Evolutionary conservation across 495 filamentous ascomycete genomes (phyloP).

Genomic region (Podospora pseudopauciseta): DNA sequence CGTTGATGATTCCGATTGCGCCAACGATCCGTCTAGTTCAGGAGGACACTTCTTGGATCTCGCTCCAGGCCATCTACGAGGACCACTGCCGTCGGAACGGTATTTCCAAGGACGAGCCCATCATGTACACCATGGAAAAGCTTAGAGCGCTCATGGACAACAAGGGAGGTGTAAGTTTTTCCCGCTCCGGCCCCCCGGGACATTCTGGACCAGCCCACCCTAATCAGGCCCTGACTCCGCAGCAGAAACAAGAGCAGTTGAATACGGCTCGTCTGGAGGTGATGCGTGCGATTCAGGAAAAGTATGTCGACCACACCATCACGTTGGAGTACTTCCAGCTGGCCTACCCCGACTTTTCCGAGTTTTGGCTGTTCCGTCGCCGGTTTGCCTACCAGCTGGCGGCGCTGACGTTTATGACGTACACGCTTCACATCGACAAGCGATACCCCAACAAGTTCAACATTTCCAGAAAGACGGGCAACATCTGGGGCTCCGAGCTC

Average conservation of each 20-base stretch:
- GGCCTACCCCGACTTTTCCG: constrained; percentile 81
- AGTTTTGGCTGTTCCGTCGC: constrained; percentile 97
- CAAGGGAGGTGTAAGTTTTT: constrained; percentile 57
- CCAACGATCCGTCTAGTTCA: constrained; percentile 91
- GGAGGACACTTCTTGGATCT: constrained; percentile 92
- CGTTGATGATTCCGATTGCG: constrained; percentile 88
- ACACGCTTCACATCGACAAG: constrained; percentile 90
- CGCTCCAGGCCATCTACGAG: constrained; percentile 89
- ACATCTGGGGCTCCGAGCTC: constrained; percentile 94
- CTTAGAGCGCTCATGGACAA: constrained; percentile 69
- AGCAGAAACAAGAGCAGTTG: constrained; percentile 65
- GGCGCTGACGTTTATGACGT: constrained; percentile 98
- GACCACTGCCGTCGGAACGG: constrained; percentile 85
- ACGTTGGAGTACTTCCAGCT: constrained; percentile 86
- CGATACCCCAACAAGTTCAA: constrained; percentile 93
- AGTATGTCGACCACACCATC: constrained; percentile 76
- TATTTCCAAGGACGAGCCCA: constrained; percentile 89
- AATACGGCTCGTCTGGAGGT: constrained; percentile 73
- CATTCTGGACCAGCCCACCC: constrained; percentile 16
- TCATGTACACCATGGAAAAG: constrained; percentile 92
- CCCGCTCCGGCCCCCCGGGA: neutral
- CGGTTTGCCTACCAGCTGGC: constrained; percentile 96
- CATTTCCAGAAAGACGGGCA: constrained; percentile 83
- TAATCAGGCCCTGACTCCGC: constrained; percentile 22
- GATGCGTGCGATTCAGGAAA: constrained; percentile 84